Percentiles rank a stretch among this genome's conserved stretches.
Evolutionary conservation across 345 rosid genomes (phyloP).

Genomic region (Lagerstroemia speciosa): DNA sequence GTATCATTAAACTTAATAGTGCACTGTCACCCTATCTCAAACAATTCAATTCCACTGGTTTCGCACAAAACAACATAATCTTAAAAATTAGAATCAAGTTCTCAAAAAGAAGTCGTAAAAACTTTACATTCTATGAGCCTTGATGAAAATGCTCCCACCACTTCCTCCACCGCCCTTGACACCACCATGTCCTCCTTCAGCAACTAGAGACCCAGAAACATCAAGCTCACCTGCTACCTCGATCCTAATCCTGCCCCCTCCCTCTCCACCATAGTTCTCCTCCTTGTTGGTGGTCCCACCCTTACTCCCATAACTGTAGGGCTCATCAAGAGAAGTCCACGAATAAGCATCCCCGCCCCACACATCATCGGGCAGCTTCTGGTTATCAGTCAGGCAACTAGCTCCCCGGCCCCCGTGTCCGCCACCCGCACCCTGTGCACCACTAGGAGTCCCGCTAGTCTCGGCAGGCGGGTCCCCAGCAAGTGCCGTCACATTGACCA

Average conservation of each 20-base stretch:
- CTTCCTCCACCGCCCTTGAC: constrained; percentile 65
- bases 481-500: constrained; percentile 41
- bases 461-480: constrained; percentile 54
- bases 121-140: constrained; percentile 50
- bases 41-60: too few relatives aligned
- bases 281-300: constrained; percentile 60
- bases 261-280: constrained; percentile 54
- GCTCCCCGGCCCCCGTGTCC: constrained; percentile 75
- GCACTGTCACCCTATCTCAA: neutral
- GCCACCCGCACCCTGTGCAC: constrained; percentile 54
- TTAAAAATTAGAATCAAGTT: constrained; percentile 3
- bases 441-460: constrained; percentile 57
- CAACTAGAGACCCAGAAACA: constrained; percentile 41
- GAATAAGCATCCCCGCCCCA: constrained; percentile 77
- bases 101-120: constrained; percentile 1
- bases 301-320: constrained; percentile 64
- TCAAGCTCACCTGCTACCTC: constrained; percentile 25
- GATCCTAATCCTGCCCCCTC: constrained; percentile 55
- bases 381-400: constrained; percentile 44
- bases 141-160: constrained; percentile 56
- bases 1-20: neutral
- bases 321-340: constrained; percentile 50
- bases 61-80: neutral
- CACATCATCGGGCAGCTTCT: constrained; percentile 58
- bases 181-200: constrained; percentile 49